These are phyloP conservation scores for Aspergillus fructus DNA, from an alignment of 2,329 filamentous ascomycete species.

Conservation along the genomic window DNA sequence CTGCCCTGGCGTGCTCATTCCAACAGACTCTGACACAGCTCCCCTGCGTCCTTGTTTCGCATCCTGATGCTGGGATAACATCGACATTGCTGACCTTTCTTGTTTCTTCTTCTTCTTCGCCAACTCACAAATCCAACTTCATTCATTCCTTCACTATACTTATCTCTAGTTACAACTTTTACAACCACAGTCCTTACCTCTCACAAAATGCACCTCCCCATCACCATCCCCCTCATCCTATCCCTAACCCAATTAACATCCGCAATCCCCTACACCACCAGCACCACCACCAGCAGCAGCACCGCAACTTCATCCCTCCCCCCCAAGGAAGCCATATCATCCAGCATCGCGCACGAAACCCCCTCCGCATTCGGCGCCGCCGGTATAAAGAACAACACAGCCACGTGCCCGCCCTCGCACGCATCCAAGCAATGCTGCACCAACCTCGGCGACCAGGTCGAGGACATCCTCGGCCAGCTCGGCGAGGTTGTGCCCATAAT, in stretches of 20 bases:
- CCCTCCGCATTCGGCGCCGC: slow-evolving; percentile 5
- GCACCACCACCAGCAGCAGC: background rate
- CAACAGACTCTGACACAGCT: no score
- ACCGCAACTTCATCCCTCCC: background rate
- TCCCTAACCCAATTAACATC: slow-evolving; percentile 5
- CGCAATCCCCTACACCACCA: background rate
- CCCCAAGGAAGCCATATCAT: background rate
- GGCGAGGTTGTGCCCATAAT: slow-evolving; percentile 23
- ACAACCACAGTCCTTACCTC: background rate
- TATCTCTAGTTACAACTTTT: no score
- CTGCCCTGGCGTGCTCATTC: no score
- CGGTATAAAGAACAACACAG: slow-evolving; percentile 13
- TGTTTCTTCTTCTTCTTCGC: background rate
- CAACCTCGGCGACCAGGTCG: slow-evolving; percentile 17
- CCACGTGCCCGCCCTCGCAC: slow-evolving; percentile 22
- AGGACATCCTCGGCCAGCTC: slow-evolving; percentile 17
- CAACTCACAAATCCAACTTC: background rate
- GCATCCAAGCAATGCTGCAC: slow-evolving; percentile 29
- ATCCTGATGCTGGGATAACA: no score
- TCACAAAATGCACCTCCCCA: background rate
- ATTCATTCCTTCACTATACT: no score
- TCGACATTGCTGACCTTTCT: background rate
- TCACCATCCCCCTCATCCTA: background rate
- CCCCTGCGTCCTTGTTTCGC: no score
- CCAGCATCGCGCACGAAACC: background rate